Conservation (phyloP, 768 basidiomycete species). For the Russula earlei region DNA sequence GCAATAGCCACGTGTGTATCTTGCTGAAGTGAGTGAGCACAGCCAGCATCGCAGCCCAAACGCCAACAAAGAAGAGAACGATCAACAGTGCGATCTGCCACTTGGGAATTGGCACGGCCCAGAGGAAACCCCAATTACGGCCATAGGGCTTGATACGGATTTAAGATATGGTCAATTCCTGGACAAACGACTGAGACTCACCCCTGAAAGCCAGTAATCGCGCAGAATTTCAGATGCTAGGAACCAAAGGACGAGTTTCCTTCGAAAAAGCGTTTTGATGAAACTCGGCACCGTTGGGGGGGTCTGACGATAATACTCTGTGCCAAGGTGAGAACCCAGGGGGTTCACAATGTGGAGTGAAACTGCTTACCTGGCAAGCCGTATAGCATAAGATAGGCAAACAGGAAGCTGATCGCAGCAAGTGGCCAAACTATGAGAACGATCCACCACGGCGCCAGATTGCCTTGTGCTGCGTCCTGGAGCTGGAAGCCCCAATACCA, state of each 20-base stretch:
- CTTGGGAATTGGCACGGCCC: constrained; percentile 73
- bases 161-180: background rate
- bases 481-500: constrained; percentile 94
- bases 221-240: constrained; percentile 83
- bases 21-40: constrained; percentile 82
- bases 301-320: constrained; percentile 85
- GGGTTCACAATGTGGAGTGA: background rate
- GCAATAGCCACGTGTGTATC: constrained; percentile 90
- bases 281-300: constrained; percentile 94
- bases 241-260: constrained; percentile 94
- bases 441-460: constrained; percentile 77
- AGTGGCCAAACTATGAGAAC: constrained; percentile 76
- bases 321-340: constrained; percentile 14
- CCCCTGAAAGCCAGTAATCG: constrained; percentile 87
- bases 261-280: constrained; percentile 76
- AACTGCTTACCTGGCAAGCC: constrained; percentile 66
- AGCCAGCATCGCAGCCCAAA: constrained; percentile 71
- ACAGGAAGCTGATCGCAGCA: constrained; percentile 60
- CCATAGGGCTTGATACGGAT: constrained; percentile 64
- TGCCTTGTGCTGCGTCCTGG: constrained; percentile 41
- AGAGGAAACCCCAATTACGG: constrained; percentile 91
- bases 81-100: constrained; percentile 79
- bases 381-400: constrained; percentile 75
- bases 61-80: constrained; percentile 73
- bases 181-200: constrained; percentile 31